These are phyloP conservation scores for Fusarium sp. DNA, from an alignment of 2,329 filamentous ascomycete species.

Conservation along the genomic window DNA sequence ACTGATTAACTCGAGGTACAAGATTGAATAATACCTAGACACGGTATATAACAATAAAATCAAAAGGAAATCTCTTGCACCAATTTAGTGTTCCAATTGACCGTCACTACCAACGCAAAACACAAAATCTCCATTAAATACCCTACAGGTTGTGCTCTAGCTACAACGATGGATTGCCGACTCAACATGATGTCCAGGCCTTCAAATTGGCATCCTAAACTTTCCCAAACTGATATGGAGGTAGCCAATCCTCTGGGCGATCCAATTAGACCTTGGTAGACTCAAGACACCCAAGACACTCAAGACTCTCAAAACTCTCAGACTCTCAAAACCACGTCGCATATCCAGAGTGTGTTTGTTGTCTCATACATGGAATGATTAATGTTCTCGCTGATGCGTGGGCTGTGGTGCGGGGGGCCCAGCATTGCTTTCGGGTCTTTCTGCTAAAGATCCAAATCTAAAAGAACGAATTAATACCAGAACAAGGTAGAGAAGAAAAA, in stretches of 20 bases:
- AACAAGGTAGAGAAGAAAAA: not conserved
- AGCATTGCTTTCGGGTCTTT: constrained; percentile 3
- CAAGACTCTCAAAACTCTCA: not conserved
- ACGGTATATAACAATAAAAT: not conserved
- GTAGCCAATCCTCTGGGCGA: not conserved
- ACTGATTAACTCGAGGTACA: not conserved
- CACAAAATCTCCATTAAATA: not conserved
- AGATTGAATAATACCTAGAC: not conserved
- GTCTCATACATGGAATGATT: constrained; percentile 26
- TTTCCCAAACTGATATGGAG: not conserved
- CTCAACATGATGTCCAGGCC: not conserved
- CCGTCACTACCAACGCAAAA: not conserved
- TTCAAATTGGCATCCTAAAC: not conserved
- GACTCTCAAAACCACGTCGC: not conserved
- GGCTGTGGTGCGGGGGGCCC: constrained; percentile 25
- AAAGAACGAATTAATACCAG: constrained; percentile 1
- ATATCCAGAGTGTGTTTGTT: constrained; percentile 5
- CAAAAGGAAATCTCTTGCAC: not conserved
- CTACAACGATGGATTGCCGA: not conserved
- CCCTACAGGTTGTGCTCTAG: not conserved
- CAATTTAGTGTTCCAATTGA: not conserved
- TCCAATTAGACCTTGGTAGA: not conserved
- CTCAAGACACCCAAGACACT: not conserved
- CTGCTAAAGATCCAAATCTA: constrained; percentile 13
- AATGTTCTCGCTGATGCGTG: constrained; percentile 37